A percentile compares a stretch with the other conserved stretches of the same genome.
phyloP scores from a whole-genome alignment of 2,329 filamentous ascomycete genomes.

The Mycogone perniciosa region DNA sequence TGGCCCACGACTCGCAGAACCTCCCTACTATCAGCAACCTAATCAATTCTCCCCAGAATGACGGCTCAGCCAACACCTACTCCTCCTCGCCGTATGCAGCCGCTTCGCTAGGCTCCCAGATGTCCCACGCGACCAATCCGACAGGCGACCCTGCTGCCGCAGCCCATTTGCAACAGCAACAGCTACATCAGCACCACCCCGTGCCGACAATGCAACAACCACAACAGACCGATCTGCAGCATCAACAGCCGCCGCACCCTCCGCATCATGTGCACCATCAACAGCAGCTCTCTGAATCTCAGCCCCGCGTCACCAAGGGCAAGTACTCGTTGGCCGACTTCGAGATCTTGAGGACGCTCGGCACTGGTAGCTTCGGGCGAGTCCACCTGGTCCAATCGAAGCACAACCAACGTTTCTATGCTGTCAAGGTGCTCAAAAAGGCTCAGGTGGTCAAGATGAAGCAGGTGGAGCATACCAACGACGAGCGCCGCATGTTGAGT shows the following conservation, averaged over 20 bases:
- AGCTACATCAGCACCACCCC: slow-evolving; percentile 8
- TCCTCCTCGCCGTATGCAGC: slow-evolving; percentile 10
- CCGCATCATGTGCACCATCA: slow-evolving; percentile 24
- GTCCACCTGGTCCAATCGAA: slow-evolving; percentile 96
- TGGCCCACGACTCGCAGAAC: slow-evolving; percentile 54
- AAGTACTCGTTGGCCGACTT: slow-evolving; percentile 96
- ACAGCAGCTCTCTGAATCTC: slow-evolving; percentile 24
- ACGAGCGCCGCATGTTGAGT: slow-evolving; percentile 91
- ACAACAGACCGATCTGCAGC: slow-evolving; percentile 17
- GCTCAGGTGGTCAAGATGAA: slow-evolving; percentile 99
- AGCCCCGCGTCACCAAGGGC: slow-evolving; percentile 75
- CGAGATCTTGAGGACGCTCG: slow-evolving; percentile 79
- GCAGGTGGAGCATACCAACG: slow-evolving; percentile 98
- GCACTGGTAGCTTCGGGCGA: slow-evolving; percentile 92
- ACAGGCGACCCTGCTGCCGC: slow-evolving; percentile 15
- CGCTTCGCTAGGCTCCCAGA: slow-evolving; percentile 15
- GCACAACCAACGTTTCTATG: slow-evolving; percentile 97
- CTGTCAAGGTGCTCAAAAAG: slow-evolving; percentile 98
- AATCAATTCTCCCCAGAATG: slow-evolving; percentile 53
- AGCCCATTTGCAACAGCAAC: slow-evolving; percentile 14
- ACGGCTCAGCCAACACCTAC: slow-evolving; percentile 29
- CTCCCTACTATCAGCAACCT: slow-evolving; percentile 77
- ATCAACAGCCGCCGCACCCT: slow-evolving; percentile 20
- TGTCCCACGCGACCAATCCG: slow-evolving; percentile 9
- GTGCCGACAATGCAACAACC: slow-evolving; percentile 12